Base-by-base conservation (phyloP, 352 stramenopile genomes). In the Phytophthora multivora region DNA sequence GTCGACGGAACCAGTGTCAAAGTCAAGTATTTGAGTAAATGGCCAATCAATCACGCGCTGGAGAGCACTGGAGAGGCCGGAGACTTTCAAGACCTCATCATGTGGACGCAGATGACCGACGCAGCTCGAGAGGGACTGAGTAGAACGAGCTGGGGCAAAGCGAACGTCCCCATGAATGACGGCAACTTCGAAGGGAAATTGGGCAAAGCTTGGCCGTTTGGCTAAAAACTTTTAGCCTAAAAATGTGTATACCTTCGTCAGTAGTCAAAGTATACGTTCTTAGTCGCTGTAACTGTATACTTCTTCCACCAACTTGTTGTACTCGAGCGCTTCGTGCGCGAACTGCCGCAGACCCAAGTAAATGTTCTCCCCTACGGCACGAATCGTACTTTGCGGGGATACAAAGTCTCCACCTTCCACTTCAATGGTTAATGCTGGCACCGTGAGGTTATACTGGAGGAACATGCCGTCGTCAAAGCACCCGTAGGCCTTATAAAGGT, bases 391-490 rank as follows among this genome's bases (percentile, higher is more conserved):
- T 57, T 90, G 77, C 1, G 70, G 69, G 2, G 74, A 75, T n/a
- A 88, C 73, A 65, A 93, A 93, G 52, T 91, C 80, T 3, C 67
- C 54, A 3, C 84, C 84, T 30, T 89, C 75, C 13, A 91, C 77
- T 60, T 93, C 84, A 46, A 91, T 80, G 3, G 81, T 93, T 35
- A 93, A 49, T 13, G 79, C 66, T 9, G 84, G 79, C 9, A 90
- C 78, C 8, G 75, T 88, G 25, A 78, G 79, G 52, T 90, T 91
- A 45, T 73, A 85, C 26, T 69, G 58, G 5, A 80, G 61, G 59
- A 75, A 89, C 49, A 91, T 75, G 0, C 58, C 72, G 40, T 93
- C 83, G 54, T 89, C 78, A 43, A 91, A 80, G 57, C 81, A 91
- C 10, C 83, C 83, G 47, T 84, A 93, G 16, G 81, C 79, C 41